Percentiles rank a stretch among this genome's conserved stretches.
These are phyloP conservation scores for Candida ulmi DNA, from an alignment of 805 yeast genomes.

Conservation along the genomic window DNA sequence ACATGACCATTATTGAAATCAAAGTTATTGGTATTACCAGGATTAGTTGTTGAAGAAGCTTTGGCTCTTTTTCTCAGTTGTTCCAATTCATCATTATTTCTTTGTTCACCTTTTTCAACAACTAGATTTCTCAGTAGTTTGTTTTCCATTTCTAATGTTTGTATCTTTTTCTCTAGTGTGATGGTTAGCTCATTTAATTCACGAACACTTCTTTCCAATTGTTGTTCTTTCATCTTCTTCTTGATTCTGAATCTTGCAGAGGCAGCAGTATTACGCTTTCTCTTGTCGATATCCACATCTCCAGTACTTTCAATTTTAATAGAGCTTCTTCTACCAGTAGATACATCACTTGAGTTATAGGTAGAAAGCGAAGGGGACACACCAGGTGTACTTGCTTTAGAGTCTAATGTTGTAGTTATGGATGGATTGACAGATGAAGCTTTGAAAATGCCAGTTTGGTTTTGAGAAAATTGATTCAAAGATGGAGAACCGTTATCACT, in stretches of 20 bases:
- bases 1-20: neutral
- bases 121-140: conserved; percentile 76
- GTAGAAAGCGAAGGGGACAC: neutral
- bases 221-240: conserved; percentile 88
- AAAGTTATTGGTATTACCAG: neutral
- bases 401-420: neutral
- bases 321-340: conserved; percentile 2
- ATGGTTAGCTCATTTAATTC: conserved; percentile 66
- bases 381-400: neutral
- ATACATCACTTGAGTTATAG: neutral
- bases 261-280: conserved; percentile 89
- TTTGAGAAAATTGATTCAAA: neutral
- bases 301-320: conserved; percentile 16
- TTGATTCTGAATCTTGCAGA: conserved; percentile 89
- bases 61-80: conserved; percentile 42
- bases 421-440: conserved; percentile 1
- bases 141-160: conserved; percentile 91
- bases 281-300: conserved; percentile 57
- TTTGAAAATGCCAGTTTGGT: neutral
- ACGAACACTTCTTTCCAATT: conserved; percentile 72
- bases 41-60: neutral
- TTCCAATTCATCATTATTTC: conserved; percentile 49
- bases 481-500: neutral
- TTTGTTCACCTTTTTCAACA: conserved; percentile 63
- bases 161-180: conserved; percentile 64